Conservation (phyloP, 805 yeast species). For the Huiozyma naganishii region DNA sequence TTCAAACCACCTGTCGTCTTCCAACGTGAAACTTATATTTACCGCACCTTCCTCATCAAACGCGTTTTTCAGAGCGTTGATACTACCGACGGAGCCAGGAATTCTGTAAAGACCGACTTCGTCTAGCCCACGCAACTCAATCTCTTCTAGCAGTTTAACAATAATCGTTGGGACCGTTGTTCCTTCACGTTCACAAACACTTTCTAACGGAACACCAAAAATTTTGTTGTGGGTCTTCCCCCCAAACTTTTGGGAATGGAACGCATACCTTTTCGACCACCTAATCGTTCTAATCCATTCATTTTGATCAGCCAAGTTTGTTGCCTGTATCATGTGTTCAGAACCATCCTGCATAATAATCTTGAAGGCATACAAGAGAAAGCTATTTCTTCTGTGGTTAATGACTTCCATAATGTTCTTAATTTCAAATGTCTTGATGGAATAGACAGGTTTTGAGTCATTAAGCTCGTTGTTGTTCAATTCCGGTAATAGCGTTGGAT, state of each 20-base stretch:
- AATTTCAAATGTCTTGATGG: slow-evolving; percentile 36
- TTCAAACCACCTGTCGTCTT: slow-evolving; percentile 57
- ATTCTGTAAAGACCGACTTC: slow-evolving; percentile 85
- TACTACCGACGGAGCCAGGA: slow-evolving; percentile 52
- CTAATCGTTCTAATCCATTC: slow-evolving; percentile 56
- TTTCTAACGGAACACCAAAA: slow-evolving; percentile 78
- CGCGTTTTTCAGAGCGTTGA: slow-evolving; percentile 41
- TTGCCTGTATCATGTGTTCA: slow-evolving; percentile 59
- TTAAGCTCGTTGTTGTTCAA: slow-evolving; percentile 32
- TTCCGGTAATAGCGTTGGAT: slow-evolving; percentile 51
- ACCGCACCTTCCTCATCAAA: slow-evolving; percentile 38
- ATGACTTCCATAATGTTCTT: slow-evolving; percentile 29
- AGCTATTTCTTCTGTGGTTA: slow-evolving; percentile 24
- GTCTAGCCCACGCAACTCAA: slow-evolving; percentile 78
- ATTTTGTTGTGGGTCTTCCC: slow-evolving; percentile 40
- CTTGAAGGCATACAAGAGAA: slow-evolving; percentile 27
- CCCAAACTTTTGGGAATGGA: slow-evolving; percentile 31
- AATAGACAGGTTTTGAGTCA: slow-evolving; percentile 38
- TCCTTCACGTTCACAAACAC: slow-evolving; percentile 64
- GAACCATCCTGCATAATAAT: slow-evolving; percentile 36
- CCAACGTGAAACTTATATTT: slow-evolving; percentile 35
- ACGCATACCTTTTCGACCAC: slow-evolving; percentile 32
- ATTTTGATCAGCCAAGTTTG: slow-evolving; percentile 46
- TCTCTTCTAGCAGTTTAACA: slow-evolving; percentile 53
- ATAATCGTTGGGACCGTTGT: slow-evolving; percentile 55